Percentiles rank a stretch among this genome's conserved stretches.
Evolutionary conservation across 345 rosid genomes (phyloP).

Genomic region (Linum lewisii): DNA sequence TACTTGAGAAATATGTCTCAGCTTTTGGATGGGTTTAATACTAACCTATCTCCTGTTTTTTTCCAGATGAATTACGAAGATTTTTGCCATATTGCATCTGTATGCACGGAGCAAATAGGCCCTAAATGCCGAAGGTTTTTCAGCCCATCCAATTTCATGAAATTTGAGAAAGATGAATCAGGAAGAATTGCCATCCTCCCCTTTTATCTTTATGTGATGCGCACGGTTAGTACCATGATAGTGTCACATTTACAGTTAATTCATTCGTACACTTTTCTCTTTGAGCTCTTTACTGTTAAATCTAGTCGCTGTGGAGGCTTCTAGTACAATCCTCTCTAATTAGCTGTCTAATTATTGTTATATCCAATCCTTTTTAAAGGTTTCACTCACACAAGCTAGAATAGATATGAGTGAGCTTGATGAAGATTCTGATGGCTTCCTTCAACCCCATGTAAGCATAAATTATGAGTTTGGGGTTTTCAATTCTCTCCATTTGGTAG

Average conservation of each 20-base stretch:
- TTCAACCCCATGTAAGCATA: slow-evolving; percentile 60
- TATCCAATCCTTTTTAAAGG: slow-evolving; percentile 39
- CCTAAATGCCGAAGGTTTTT: slow-evolving; percentile 95
- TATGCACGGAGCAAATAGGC: slow-evolving; percentile 95
- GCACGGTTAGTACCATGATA: slow-evolving; percentile 52
- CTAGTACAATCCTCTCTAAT: not conserved
- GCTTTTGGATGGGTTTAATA: not conserved
- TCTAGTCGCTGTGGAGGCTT: not conserved
- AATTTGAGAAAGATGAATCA: slow-evolving; percentile 97
- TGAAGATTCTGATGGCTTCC: slow-evolving; percentile 98
- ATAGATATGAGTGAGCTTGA: slow-evolving; percentile 99
- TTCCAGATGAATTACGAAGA: slow-evolving; percentile 97
- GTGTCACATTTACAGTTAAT: not conserved
- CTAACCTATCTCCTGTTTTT: slow-evolving; percentile 9
- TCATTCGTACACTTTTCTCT: not conserved
- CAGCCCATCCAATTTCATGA: slow-evolving; percentile 98
- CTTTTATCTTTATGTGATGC: slow-evolving; percentile 96
- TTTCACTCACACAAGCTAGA: slow-evolving; percentile 96
- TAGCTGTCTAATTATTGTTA: not conserved
- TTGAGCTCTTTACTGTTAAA: not conserved
- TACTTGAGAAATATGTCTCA: not conserved
- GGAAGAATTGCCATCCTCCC: slow-evolving; percentile 98
- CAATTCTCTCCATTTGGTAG: slow-evolving; percentile 4
- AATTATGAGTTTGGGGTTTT: slow-evolving; percentile 5
- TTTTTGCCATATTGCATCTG: slow-evolving; percentile 96